phyloP scores from a whole-genome alignment of 768 basidiomycete genomes.

The Paxillus involutus region DNA sequence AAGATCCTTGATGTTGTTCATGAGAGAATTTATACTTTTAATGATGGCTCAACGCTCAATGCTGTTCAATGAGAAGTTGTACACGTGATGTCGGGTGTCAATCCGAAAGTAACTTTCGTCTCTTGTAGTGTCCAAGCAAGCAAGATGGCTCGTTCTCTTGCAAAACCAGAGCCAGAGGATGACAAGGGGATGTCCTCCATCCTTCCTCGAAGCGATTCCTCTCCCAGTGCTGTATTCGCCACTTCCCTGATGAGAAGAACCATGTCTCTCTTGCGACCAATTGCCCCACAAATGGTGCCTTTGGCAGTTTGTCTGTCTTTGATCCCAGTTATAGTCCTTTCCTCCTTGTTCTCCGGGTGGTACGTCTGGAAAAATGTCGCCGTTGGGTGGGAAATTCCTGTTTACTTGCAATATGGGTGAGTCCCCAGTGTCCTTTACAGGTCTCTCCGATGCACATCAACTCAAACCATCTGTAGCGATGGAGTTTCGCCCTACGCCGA shows the following conservation, averaged over 20 bases:
- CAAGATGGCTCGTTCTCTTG: slow-evolving; percentile 19
- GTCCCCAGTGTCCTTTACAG: slow-evolving; percentile 18
- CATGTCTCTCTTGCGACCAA: slow-evolving; percentile 44
- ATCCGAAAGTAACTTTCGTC: no score
- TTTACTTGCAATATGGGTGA: slow-evolving; percentile 83
- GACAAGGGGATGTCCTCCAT: slow-evolving; percentile 3
- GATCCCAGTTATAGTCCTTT: slow-evolving; percentile 58
- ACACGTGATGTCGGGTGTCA: no score
- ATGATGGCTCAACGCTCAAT: no score
- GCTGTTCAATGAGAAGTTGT: no score
- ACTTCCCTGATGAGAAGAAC: slow-evolving; percentile 17
- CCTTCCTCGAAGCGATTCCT: slow-evolving; percentile 8
- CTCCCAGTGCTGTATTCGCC: slow-evolving; percentile 17
- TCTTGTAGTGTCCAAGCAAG: no score
- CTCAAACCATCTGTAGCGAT: slow-evolving; percentile 45
- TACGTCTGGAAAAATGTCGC: slow-evolving; percentile 74
- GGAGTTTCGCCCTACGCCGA: slow-evolving; percentile 64
- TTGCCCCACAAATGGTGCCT: slow-evolving; percentile 66
- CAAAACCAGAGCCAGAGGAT: slow-evolving; percentile 19
- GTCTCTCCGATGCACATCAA: slow-evolving; percentile 1
- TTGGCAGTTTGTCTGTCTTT: slow-evolving; percentile 58
- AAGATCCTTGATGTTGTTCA: slow-evolving; percentile 35
- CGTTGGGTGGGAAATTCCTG: slow-evolving; percentile 63
- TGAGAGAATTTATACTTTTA: no score
- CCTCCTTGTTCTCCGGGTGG: slow-evolving; percentile 69